Evolutionary conservation across 805 yeast genomes (phyloP).

Genomic region (Hanseniaspora jakobsenii): DNA sequence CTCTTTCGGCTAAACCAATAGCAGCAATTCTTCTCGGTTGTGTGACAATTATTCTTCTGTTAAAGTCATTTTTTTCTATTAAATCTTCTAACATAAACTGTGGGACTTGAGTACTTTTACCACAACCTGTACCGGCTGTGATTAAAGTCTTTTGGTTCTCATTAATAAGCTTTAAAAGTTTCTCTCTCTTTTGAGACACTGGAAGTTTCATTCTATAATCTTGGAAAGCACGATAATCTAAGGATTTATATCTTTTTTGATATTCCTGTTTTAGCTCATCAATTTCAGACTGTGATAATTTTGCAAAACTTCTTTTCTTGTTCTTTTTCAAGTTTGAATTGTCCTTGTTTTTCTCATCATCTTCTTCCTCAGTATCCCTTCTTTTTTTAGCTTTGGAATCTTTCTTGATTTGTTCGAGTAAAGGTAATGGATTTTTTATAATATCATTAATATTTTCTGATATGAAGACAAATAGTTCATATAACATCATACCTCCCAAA

Average conservation of each 20-base stretch:
- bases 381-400: slow-evolving; percentile 17
- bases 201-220: slow-evolving; percentile 50
- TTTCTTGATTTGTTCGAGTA: slow-evolving; percentile 27
- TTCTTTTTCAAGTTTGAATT: slow-evolving; percentile 8
- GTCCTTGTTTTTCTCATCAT: slow-evolving; percentile 1
- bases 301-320: slow-evolving; percentile 15
- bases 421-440: slow-evolving; percentile 63
- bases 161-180: slow-evolving; percentile 45
- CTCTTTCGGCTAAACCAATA: slow-evolving; percentile 85
- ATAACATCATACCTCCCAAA: slow-evolving; percentile 61
- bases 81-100: slow-evolving; percentile 74
- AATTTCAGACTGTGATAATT: slow-evolving; percentile 23
- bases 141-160: slow-evolving; percentile 56
- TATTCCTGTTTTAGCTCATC: slow-evolving; percentile 30
- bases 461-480: slow-evolving; percentile 64
- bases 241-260: slow-evolving; percentile 24
- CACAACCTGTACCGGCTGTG: slow-evolving; percentile 97
- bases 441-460: slow-evolving; percentile 47
- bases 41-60: slow-evolving; percentile 59
- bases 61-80: slow-evolving; percentile 36
- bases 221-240: slow-evolving; percentile 33
- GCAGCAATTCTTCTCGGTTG: slow-evolving; percentile 96
- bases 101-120: slow-evolving; percentile 88
- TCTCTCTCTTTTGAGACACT: slow-evolving; percentile 62
- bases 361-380: not conserved